These are phyloP conservation scores for Actinidia arguta DNA, from an alignment of 179 eudicot species.

Conservation along the genomic window DNA sequence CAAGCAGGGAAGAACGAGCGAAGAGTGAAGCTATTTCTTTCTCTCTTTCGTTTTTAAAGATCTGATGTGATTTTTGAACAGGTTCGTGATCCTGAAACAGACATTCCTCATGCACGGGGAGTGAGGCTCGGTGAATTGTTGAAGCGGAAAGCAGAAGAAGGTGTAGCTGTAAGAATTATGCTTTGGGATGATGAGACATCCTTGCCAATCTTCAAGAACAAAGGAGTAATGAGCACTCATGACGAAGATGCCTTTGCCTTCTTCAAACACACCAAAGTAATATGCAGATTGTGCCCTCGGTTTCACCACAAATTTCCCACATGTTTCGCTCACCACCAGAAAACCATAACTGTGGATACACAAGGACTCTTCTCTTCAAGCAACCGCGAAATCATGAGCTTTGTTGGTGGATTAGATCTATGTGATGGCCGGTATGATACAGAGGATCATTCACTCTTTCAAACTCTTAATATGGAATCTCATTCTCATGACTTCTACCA, in stretches of 20 bases:
- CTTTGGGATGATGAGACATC: constrained; percentile 90
- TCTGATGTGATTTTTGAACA: constrained; percentile 31
- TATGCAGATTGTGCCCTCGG: constrained; percentile 75
- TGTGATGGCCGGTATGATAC: constrained; percentile 94
- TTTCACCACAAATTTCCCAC: constrained; percentile 71
- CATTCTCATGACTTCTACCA: constrained; percentile 74
- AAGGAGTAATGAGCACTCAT: constrained; percentile 80
- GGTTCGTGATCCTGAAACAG: constrained; percentile 73
- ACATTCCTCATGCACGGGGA: constrained; percentile 72
- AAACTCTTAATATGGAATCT: constrained; percentile 60
- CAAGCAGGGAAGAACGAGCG: too few relatives aligned
- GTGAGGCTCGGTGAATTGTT: constrained; percentile 70
- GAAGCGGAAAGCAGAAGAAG: constrained; percentile 86
- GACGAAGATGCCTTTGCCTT: constrained; percentile 74
- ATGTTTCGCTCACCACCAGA: constrained; percentile 79
- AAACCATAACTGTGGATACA: constrained; percentile 71
- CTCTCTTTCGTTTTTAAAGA: neutral
- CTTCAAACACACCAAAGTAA: constrained; percentile 71
- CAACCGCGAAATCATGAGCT: constrained; percentile 77
- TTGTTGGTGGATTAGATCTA: constrained; percentile 89
- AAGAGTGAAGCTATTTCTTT: neutral
- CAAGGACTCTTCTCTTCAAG: constrained; percentile 43
- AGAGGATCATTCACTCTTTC: constrained; percentile 71
- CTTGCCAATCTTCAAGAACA: constrained; percentile 82
- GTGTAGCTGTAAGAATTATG: constrained; percentile 83